phyloP scores from a whole-genome alignment of 352 stramenopile genomes.

The Phytophthora pseudosyringae region DNA sequence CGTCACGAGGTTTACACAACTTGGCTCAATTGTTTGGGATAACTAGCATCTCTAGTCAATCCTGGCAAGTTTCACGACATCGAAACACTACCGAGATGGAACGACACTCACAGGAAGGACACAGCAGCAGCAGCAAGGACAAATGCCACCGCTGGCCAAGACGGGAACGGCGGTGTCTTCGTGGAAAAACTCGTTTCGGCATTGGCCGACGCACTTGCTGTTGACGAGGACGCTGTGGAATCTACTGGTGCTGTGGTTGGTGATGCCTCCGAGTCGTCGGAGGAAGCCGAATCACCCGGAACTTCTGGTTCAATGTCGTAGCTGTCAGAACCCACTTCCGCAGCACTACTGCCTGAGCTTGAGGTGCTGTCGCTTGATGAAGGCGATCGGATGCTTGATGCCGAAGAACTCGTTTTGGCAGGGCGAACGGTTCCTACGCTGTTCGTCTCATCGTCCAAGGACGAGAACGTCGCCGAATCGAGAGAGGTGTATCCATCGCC shows the following conservation, averaged over 20 bases:
- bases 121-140: background rate
- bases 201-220: constrained; percentile 14
- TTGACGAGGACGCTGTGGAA: constrained; percentile 6
- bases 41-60: too few species aligned
- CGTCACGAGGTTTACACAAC: too few species aligned
- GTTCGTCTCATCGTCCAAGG: constrained; percentile 2
- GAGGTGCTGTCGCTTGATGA: background rate
- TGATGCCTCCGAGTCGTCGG: constrained; percentile 11
- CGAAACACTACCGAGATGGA: background rate
- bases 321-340: constrained; percentile 12
- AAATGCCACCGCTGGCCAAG: constrained; percentile 1
- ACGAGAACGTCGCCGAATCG: constrained; percentile 14
- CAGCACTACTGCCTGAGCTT: constrained; percentile 1
- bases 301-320: constrained; percentile 13
- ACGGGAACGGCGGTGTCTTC: background rate
- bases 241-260: background rate
- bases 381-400: constrained; percentile 1
- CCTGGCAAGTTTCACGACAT: background rate
- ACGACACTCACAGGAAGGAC: background rate
- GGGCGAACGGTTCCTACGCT: constrained; percentile 22
- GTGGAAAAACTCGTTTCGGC: constrained; percentile 11
- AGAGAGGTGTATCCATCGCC: constrained; percentile 4
- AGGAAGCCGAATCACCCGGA: constrained; percentile 9
- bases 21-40: background rate
- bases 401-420: constrained; percentile 7